Percentiles rank a stretch among this genome's conserved stretches.
phyloP scores from a whole-genome alignment of 2,329 filamentous ascomycete genomes.

The Phaeosphaeria sp. region DNA sequence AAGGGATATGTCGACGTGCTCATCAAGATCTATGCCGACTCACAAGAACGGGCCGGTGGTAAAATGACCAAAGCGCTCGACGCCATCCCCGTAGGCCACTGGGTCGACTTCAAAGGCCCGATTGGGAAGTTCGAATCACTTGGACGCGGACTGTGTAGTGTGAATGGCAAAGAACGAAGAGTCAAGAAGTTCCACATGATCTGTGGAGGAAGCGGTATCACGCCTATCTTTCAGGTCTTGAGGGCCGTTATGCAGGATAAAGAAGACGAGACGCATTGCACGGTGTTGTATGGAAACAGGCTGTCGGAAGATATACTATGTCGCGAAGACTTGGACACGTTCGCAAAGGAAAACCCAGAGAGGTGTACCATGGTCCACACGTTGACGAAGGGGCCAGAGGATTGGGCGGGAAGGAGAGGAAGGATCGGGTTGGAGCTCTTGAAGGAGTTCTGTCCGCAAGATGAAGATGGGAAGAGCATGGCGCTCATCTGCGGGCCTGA shows the following conservation, averaged over 20 bases:
- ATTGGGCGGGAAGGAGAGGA: constrained; percentile 74
- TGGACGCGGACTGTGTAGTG: constrained; percentile 67
- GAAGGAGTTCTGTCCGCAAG: constrained; percentile 59
- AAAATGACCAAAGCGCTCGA: constrained; percentile 85
- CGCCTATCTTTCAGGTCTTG: constrained; percentile 87
- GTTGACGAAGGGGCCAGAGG: constrained; percentile 67
- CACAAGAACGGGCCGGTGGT: constrained; percentile 66
- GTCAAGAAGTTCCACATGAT: constrained; percentile 83
- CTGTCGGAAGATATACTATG: constrained; percentile 83
- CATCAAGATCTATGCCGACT: constrained; percentile 81
- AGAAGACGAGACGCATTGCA: constrained; percentile 70
- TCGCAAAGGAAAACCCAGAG: constrained; percentile 61
- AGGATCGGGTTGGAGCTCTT: constrained; percentile 71
- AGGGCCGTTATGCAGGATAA: constrained; percentile 73
- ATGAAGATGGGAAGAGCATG: constrained; percentile 61
- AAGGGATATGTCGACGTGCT: constrained; percentile 75
- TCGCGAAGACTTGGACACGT: constrained; percentile 71
- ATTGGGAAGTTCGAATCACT: constrained; percentile 85
- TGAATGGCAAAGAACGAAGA: constrained; percentile 63
- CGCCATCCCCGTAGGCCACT: constrained; percentile 71
- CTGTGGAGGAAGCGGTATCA: constrained; percentile 87
- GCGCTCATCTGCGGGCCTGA: constrained; percentile 82
- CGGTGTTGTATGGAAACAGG: constrained; percentile 81
- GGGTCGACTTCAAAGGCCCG: constrained; percentile 86
- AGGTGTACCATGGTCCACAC: constrained; percentile 73